A percentile compares a stretch with the other conserved stretches of the same genome.
Conservation (phyloP, 192 early-diverging fungal genomes). For the Backusella australiensis region DNA sequence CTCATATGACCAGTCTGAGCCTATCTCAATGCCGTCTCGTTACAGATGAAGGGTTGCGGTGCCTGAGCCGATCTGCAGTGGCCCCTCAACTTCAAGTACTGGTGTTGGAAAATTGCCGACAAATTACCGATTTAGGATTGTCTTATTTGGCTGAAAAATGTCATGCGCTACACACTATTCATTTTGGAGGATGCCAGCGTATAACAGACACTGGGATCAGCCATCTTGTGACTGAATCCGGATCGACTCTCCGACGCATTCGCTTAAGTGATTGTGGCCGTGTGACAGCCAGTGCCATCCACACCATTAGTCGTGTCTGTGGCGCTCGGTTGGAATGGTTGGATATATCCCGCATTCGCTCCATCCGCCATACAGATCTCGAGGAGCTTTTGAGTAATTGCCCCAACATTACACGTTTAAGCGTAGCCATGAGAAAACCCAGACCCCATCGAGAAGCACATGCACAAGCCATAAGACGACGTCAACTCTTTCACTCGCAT, state of each 20-base stretch:
- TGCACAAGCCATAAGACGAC: background rate
- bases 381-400: conserved; percentile 14
- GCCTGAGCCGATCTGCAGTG: conserved; percentile 16
- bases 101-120: conserved; percentile 38
- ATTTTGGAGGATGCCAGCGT: conserved; percentile 17
- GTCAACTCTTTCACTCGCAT: background rate
- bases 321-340: conserved; percentile 37
- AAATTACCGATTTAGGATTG: conserved; percentile 39
- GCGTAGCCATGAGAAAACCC: conserved; percentile 5
- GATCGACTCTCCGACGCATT: conserved; percentile 31
- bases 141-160: conserved; percentile 29
- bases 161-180: conserved; percentile 7
- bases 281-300: conserved; percentile 21
- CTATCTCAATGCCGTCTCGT: conserved; percentile 38
- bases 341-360: conserved; percentile 36
- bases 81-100: conserved; percentile 31
- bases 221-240: conserved; percentile 10
- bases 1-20: conserved; percentile 35
- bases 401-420: conserved; percentile 39
- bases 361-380: conserved; percentile 16
- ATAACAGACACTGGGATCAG: conserved; percentile 18
- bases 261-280: conserved; percentile 35
- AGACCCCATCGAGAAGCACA: background rate
- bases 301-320: conserved; percentile 22
- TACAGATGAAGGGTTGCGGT: conserved; percentile 35